Evolutionary conservation across 2,329 filamentous ascomycete genomes (phyloP).

Genomic region (Phymatotrichopsis omnivora): DNA sequence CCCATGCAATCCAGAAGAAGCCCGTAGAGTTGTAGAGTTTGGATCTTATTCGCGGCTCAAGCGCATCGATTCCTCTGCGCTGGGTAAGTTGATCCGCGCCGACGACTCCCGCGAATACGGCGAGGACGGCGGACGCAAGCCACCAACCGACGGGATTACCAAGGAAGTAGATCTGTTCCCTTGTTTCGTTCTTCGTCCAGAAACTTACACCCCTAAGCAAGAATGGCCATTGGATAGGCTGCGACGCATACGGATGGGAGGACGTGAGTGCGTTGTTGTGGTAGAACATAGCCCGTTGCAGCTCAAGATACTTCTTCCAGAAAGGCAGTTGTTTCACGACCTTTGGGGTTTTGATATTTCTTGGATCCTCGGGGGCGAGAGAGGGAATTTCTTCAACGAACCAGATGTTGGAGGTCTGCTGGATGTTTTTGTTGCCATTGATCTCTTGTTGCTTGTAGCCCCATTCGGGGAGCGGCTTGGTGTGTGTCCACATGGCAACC

Average conservation of each 20-base stretch:
- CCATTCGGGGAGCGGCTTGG: constrained; percentile 92
- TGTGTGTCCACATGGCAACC: constrained; percentile 98
- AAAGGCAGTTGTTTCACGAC: constrained; percentile 79
- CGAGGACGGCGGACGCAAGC: constrained; percentile 82
- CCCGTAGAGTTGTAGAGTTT: constrained; percentile 97
- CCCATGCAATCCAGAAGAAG: constrained; percentile 98
- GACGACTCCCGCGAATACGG: constrained; percentile 85
- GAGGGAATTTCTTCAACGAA: constrained; percentile 84
- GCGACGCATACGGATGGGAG: constrained; percentile 89
- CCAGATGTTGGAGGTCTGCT: constrained; percentile 88
- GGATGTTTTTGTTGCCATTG: constrained; percentile 95
- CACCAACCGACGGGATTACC: constrained; percentile 97
- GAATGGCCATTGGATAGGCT: constrained; percentile 97
- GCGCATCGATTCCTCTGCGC: constrained; percentile 80
- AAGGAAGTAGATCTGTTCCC: constrained; percentile 96
- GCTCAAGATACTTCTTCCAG: constrained; percentile 86
- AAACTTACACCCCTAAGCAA: constrained; percentile 94
- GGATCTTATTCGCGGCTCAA: constrained; percentile 88
- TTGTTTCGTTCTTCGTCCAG: constrained; percentile 94
- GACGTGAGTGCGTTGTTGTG: constrained; percentile 98
- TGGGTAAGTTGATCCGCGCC: constrained; percentile 88
- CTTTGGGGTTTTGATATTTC: constrained; percentile 63
- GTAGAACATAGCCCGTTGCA: constrained; percentile 97
- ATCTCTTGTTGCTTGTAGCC: constrained; percentile 96
- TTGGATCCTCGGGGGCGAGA: constrained; percentile 58